These are phyloP conservation scores for Pythium periplocum DNA, from an alignment of 352 stramenopile species.

Conservation along the genomic window DNA sequence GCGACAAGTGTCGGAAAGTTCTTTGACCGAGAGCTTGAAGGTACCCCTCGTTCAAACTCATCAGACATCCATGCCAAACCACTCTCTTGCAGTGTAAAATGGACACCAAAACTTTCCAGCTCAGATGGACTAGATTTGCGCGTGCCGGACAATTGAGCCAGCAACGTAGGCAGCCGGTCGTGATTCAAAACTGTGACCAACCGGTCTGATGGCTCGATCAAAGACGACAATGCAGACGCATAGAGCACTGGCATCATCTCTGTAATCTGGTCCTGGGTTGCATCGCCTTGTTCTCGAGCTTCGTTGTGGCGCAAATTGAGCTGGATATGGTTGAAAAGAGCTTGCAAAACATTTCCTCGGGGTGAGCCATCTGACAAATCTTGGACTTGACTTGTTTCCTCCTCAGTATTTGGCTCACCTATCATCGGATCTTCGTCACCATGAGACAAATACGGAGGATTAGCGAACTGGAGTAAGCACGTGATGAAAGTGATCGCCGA, in stretches of 20 bases:
- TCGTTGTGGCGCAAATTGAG: neutral
- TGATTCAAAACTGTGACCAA: neutral
- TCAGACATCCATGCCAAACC: constrained; percentile 9
- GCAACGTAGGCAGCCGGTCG: no score
- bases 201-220: neutral
- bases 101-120: constrained; percentile 20
- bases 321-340: constrained; percentile 1
- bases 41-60: neutral
- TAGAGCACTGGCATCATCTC: no score
- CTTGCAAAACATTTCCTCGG: neutral
- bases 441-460: constrained; percentile 4
- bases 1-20: constrained; percentile 3
- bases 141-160: no score
- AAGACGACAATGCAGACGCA: neutral
- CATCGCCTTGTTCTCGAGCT: no score
- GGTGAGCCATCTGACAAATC: no score
- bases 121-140: neutral
- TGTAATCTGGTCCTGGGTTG: no score
- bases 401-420: neutral
- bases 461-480: constrained; percentile 8
- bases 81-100: constrained; percentile 21
- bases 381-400: no score
- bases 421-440: neutral
- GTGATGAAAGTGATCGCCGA: constrained; percentile 11
- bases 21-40: neutral